Base-by-base conservation (phyloP, 495 filamentous ascomycete species). In the Neurospora sp. region DNA sequence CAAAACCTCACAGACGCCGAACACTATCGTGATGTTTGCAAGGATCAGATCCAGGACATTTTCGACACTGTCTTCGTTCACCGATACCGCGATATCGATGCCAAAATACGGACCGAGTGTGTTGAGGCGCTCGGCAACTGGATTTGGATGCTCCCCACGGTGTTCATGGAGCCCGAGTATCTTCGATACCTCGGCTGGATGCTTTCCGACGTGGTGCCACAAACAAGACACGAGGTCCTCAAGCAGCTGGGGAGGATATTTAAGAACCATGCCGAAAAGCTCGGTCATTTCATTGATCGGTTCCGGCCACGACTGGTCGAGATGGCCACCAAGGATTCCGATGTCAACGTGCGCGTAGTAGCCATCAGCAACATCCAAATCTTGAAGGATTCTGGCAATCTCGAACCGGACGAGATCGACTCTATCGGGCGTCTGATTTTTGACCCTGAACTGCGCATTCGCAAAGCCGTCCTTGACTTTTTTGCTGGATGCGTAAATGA, bases 131-230 rank as follows among this genome's bases (percentile, higher is more conserved):
- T 99, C 31, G 93, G 94, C 44, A 86, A 88, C 39, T 99, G 96
- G 96, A 94, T 98, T 76, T 86, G 88, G 74, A 88, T 86, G 18
- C 89, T 96, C 44, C 92, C 94, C 8, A 92, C 94, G 48, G 85
- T 91, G 69, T 98, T 97, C 83, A 93, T 97, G 79, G 91, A 97
- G 72, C 91, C 91, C 4, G 85, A 89, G 73, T 96, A 97, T 78
- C 84, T 98, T 53, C 92, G 96, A 40, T 98, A 99, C 76, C 85
- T 98, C 12, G 96, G 96, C 46, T 99, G 96, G 95, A 89, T 96
- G 72, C 86, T 99, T 35, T 94, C 94, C 3, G 96, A 99, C 79
- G 82, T 88, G 1, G 83, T 88, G 46, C 82, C 89, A 3, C 84
- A 88, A 8, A 92, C 91, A 1, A 86, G 96, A 59, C 83, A 88